These are phyloP conservation scores for Apiospora pterosperma DNA, from an alignment of 2,329 filamentous ascomycete genomes.

Conservation along the genomic window DNA sequence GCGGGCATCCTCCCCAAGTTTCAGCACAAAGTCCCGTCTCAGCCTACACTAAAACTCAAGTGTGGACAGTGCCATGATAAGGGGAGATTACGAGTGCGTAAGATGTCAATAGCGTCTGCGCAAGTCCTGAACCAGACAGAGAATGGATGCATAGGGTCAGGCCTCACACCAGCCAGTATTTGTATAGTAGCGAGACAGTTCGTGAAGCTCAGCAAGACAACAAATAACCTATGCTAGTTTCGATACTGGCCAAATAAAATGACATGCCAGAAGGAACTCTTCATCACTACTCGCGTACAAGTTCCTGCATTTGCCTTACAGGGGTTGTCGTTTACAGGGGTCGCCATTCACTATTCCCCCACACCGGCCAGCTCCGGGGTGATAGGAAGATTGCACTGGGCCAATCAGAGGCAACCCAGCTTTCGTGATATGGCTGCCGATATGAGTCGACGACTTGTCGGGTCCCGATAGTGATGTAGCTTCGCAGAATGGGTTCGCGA, in stretches of 20 bases:
- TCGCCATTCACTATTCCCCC: background rate
- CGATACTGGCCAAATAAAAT: no score
- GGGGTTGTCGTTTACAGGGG: no score
- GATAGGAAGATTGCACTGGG: background rate
- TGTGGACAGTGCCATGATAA: background rate
- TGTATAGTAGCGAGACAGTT: background rate
- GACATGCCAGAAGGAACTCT: background rate
- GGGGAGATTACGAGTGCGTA: no score
- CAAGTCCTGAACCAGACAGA: no score
- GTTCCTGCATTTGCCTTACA: background rate
- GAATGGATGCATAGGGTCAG: background rate
- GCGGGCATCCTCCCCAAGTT: background rate
- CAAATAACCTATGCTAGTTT: background rate
- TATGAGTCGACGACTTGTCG: background rate
- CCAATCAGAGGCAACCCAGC: background rate
- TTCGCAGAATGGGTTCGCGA: background rate
- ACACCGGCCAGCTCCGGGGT: conserved; percentile 1
- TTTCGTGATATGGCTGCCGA: background rate
- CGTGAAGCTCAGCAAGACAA: background rate
- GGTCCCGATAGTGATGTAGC: background rate
- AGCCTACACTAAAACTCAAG: no score
- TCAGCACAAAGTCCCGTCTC: no score
- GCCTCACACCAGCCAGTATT: background rate
- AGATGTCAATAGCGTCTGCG: no score
- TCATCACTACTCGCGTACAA: background rate